Conservation (phyloP, 2,329 filamentous ascomycete genomes). For the Arthrobotrys sphaeroides region DNA sequence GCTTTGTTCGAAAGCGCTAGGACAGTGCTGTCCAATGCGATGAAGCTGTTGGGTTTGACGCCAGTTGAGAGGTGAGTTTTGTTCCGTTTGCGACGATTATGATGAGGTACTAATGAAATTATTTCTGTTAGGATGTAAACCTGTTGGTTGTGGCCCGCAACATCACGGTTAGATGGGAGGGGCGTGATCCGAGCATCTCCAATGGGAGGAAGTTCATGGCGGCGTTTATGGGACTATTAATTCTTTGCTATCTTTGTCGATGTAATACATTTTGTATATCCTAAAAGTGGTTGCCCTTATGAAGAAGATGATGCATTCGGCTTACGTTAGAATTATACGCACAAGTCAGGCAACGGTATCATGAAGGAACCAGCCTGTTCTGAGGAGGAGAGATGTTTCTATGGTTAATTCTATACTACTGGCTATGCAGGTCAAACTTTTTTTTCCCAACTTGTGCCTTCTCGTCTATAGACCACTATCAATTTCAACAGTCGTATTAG, state of each 20-base stretch:
- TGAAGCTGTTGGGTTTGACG: constrained; percentile 79
- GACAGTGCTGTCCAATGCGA: constrained; percentile 81
- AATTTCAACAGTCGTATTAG: too few relatives aligned
- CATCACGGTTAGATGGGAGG: background rate
- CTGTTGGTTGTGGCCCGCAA: background rate
- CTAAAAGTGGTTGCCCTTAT: constrained; percentile 2
- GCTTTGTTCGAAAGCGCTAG: constrained; percentile 80
- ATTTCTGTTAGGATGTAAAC: constrained; percentile 18
- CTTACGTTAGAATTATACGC: background rate
- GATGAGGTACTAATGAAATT: background rate
- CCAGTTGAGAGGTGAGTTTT: constrained; percentile 70
- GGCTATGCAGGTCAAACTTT: background rate
- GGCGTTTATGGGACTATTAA: constrained; percentile 18
- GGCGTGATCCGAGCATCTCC: background rate
- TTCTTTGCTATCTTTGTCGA: background rate
- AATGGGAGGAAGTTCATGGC: background rate
- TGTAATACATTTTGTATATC: constrained; percentile 16
- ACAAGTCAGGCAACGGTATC: background rate
- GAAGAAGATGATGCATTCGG: constrained; percentile 7
- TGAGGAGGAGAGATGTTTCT: constrained; percentile 7
- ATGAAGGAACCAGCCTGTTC: background rate
- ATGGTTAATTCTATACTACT: background rate
- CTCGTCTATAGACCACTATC: background rate
- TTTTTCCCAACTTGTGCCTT: background rate
- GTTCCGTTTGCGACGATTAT: background rate